phyloP scores from a whole-genome alignment of 805 yeast genomes.

The Ogataea siamensis region DNA sequence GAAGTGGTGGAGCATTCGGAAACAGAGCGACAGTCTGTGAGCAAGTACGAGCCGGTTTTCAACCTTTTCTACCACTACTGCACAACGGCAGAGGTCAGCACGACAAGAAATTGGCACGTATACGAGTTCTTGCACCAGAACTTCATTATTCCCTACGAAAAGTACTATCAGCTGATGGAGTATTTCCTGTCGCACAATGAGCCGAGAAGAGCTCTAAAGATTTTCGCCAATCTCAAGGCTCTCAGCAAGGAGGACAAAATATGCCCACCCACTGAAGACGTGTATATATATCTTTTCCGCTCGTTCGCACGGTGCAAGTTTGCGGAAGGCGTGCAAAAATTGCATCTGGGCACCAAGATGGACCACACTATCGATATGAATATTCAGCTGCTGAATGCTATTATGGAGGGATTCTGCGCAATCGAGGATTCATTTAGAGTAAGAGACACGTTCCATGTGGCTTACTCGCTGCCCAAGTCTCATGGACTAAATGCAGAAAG shows the following conservation, averaged over 20 bases:
- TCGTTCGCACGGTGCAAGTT: slow-evolving; percentile 59
- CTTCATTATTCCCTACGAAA: slow-evolving; percentile 56
- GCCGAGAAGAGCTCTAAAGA: slow-evolving; percentile 58
- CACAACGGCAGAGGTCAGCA: slow-evolving; percentile 33
- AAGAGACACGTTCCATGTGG: slow-evolving; percentile 57
- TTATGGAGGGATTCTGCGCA: slow-evolving; percentile 62
- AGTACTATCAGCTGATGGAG: slow-evolving; percentile 56
- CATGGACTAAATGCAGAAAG: slow-evolving; percentile 62
- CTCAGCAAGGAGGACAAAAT: slow-evolving; percentile 53
- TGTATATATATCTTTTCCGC: slow-evolving; percentile 58
- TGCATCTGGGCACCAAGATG: slow-evolving; percentile 63
- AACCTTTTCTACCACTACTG: slow-evolving; percentile 45
- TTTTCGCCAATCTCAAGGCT: slow-evolving; percentile 60
- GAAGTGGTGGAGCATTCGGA: slow-evolving; percentile 34
- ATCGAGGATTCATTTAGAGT: slow-evolving; percentile 55
- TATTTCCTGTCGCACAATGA: slow-evolving; percentile 53
- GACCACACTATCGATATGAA: slow-evolving; percentile 58
- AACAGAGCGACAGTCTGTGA: slow-evolving; percentile 17
- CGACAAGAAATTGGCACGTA: slow-evolving; percentile 56
- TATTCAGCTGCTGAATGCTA: slow-evolving; percentile 54
- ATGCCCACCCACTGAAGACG: slow-evolving; percentile 50
- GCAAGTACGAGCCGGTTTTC: slow-evolving; percentile 21
- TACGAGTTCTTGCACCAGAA: slow-evolving; percentile 55
- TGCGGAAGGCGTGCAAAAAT: slow-evolving; percentile 61
- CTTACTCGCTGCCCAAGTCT: slow-evolving; percentile 49